These are phyloP conservation scores for Dactylellina cionopaga DNA, from an alignment of 2,329 filamentous ascomycete species.

Conservation along the genomic window DNA sequence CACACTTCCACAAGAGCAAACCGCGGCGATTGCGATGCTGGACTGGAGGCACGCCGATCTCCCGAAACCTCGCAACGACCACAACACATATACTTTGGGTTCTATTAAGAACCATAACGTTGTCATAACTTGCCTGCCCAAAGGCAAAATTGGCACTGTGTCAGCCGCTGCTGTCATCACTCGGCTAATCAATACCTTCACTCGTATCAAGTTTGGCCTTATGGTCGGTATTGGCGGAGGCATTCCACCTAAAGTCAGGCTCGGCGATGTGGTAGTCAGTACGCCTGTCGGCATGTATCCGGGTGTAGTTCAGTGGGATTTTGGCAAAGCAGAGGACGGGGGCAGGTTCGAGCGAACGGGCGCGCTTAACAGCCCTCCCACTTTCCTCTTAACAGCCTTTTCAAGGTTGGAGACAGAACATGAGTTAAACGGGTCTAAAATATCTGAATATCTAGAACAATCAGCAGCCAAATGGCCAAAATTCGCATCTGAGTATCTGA, in stretches of 20 bases:
- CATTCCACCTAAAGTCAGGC: no score
- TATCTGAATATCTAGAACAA: conserved; percentile 52
- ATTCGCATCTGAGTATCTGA: background rate
- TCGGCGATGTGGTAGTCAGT: conserved; percentile 18
- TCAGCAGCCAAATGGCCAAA: conserved; percentile 49
- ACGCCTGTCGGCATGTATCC: conserved; percentile 32
- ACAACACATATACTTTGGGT: conserved; percentile 5
- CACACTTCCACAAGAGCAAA: background rate
- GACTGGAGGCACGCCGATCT: background rate
- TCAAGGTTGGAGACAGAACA: conserved; percentile 47
- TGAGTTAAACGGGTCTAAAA: conserved; percentile 51
- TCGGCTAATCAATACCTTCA: conserved; percentile 6
- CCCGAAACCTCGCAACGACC: no score
- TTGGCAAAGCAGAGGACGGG: background rate
- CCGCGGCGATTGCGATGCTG: background rate
- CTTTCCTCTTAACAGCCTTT: conserved; percentile 25
- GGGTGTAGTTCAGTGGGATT: conserved; percentile 31
- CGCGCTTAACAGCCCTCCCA: background rate
- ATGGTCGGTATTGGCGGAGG: conserved; percentile 26
- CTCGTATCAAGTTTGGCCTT: conserved; percentile 1
- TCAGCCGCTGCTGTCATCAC: background rate
- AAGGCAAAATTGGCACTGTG: background rate
- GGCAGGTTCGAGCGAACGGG: background rate
- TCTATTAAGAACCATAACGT: no score
- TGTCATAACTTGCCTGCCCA: background rate